Percentiles rank a stretch among this genome's conserved stretches.
Conservation (phyloP, 768 basidiomycete species). For the Hemileccinum rubropunctum region DNA sequence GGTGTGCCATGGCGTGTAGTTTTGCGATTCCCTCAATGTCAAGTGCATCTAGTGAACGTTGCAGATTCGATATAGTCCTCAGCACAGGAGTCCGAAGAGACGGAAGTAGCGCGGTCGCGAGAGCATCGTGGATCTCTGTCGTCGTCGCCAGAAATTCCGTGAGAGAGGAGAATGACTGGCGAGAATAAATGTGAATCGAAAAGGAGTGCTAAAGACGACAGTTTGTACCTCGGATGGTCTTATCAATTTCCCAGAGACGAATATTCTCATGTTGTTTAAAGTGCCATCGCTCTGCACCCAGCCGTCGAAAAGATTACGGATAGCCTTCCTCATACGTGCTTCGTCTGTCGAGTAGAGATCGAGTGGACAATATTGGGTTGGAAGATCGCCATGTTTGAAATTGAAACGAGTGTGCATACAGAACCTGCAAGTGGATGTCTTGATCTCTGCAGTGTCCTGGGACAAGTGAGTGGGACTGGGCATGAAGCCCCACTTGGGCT, state of each 20-base stretch:
- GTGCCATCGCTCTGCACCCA: slow-evolving; percentile 67
- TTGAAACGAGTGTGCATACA: slow-evolving; percentile 80
- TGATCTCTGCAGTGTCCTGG: slow-evolving; percentile 50
- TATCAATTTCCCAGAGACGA: slow-evolving; percentile 61
- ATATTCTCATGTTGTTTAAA: slow-evolving; percentile 82
- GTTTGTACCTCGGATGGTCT: slow-evolving; percentile 54
- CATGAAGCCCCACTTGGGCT: slow-evolving; percentile 99
- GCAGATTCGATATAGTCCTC: slow-evolving; percentile 52
- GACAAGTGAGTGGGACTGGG: slow-evolving; percentile 65
- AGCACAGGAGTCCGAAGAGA: slow-evolving; percentile 52
- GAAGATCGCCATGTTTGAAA: slow-evolving; percentile 29
- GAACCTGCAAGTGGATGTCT: slow-evolving; percentile 79
- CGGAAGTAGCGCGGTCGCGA: slow-evolving; percentile 49
- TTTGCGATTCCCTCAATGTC: slow-evolving; percentile 80
- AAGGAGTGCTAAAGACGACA: neutral
- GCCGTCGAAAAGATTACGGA: slow-evolving; percentile 66
- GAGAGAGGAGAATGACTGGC: slow-evolving; percentile 9
- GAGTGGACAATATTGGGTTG: slow-evolving; percentile 74
- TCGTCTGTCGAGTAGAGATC: slow-evolving; percentile 81
- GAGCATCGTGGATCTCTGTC: slow-evolving; percentile 43
- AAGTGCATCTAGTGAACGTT: slow-evolving; percentile 73
- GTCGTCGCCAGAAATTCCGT: slow-evolving; percentile 15
- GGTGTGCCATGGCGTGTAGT: slow-evolving; percentile 30
- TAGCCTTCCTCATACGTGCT: slow-evolving; percentile 57
- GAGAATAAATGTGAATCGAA: slow-evolving; percentile 1